Percentiles rank a stretch among this genome's conserved stretches.
phyloP scores from a whole-genome alignment of 495 filamentous ascomycete species.

The Lepraria neglecta region DNA sequence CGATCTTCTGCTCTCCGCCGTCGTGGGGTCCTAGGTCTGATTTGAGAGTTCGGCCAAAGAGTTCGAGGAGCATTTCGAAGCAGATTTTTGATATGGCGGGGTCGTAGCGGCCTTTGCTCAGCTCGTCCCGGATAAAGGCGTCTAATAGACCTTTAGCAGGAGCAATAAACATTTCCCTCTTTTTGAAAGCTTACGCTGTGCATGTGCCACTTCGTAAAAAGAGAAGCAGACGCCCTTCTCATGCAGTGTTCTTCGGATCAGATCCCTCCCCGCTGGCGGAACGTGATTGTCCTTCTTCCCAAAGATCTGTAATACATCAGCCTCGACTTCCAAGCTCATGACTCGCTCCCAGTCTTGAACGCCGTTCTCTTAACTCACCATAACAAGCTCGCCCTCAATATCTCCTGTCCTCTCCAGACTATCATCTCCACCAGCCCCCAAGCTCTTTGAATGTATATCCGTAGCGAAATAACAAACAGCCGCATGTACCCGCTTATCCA shows the following conservation, averaged over 20 bases:
- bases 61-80: slow-evolving; percentile 82
- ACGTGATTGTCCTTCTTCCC: slow-evolving; percentile 89
- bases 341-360: background rate
- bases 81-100: slow-evolving; percentile 81
- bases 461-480: slow-evolving; percentile 89
- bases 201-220: slow-evolving; percentile 85
- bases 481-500: slow-evolving; percentile 69
- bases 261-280: slow-evolving; percentile 73
- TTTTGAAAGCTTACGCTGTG: slow-evolving; percentile 58
- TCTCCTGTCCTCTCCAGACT: slow-evolving; percentile 58
- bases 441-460: slow-evolving; percentile 71
- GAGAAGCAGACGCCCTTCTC: slow-evolving; percentile 67
- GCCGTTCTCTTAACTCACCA: slow-evolving; percentile 42
- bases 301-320: slow-evolving; percentile 49
- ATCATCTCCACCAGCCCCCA: slow-evolving; percentile 66
- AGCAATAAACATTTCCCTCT: no score
- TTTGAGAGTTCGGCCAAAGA: slow-evolving; percentile 74
- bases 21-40: slow-evolving; percentile 60
- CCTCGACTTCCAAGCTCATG: slow-evolving; percentile 7
- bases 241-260: slow-evolving; percentile 78
- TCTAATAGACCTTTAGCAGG: slow-evolving; percentile 35
- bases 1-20: slow-evolving; percentile 35
- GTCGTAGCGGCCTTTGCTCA: slow-evolving; percentile 89
- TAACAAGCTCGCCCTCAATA: slow-evolving; percentile 70
- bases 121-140: slow-evolving; percentile 93